Evolutionary conservation across 176 grass and related monocot genomes (phyloP), one percentile per base, ranked within the genome.

Genomic region (Triticum urartu): DNA sequence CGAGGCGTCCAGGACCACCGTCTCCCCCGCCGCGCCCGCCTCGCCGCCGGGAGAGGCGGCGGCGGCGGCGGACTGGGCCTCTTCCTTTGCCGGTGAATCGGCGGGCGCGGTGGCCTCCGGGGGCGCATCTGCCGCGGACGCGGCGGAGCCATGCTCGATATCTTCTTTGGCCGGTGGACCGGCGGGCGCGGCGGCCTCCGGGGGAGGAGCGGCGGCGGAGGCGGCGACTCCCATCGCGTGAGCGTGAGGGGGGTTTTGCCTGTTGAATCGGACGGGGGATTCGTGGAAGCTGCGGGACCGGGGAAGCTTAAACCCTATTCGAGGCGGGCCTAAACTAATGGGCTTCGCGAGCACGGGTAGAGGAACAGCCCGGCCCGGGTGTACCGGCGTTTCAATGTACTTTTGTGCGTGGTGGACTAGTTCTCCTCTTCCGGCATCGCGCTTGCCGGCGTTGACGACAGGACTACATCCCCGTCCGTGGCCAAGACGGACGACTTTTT

Each of bases 171-270:
- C 2, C 13, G 40, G 62, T 21, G 70, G 48, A 35, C 25, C 22
- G 34, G 61, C 24, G 33, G 69, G 1, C 50, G 32, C 17, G 20
- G 66, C 40, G 5, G 60, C 20, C 45, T 67, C 79, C 59, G 50
- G 50, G 50, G 50, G 50, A 54, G 50, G 48, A 22, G 75, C 21
- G 7, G 84, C 78, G 34, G 80, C 9, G 22, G 89, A 32, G 61
- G 81, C 85, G 89, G 81, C 69, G 68, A 21, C 45, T 88, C 75
- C 86, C 85, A 91, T 91, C 36, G 66, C 34, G 82, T 65, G 85
- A 89, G 85, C 75, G 85, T 91, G 35, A 40, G 20, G 15, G 11
- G 9, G 64, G 28, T 24, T 62, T 74, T 15, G 40, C 71, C 13
- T 74, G 1, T 9, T 74, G 71, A 4, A 17, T 73, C 26, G 60